phyloP scores from a whole-genome alignment of 306 rosid genomes.

The Mimosa bimucronata region DNA sequence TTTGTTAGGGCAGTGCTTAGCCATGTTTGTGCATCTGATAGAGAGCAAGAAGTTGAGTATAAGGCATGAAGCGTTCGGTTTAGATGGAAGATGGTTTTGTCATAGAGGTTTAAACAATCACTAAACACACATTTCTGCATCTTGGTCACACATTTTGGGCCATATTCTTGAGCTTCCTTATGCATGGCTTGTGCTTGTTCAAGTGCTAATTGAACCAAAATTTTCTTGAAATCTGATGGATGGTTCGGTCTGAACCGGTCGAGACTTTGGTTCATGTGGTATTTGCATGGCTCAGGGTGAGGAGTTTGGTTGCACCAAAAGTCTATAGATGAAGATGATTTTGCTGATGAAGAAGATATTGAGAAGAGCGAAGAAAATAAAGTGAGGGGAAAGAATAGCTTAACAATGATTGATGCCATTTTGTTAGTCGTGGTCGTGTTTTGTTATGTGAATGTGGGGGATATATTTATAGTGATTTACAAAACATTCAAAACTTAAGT shows the following conservation, averaged over 20 bases:
- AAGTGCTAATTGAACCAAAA: too few relatives aligned
- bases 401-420: conserved; percentile 40
- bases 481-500: neutral
- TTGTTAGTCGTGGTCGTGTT: conserved; percentile 29
- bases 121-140: conserved; percentile 47
- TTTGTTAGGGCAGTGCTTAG: conserved; percentile 82
- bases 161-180: conserved; percentile 22
- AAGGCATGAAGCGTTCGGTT: too few relatives aligned
- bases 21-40: too few relatives aligned
- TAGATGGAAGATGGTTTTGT: too few relatives aligned
- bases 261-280: conserved; percentile 42
- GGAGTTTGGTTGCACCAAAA: conserved; percentile 85
- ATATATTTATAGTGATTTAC: neutral
- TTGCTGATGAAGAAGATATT: conserved; percentile 11
- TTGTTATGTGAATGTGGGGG: neutral
- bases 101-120: conserved; percentile 72
- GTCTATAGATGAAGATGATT: conserved; percentile 37
- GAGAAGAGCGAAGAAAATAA: conserved; percentile 45
- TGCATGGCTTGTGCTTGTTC: conserved; percentile 48
- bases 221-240: conserved; percentile 54
- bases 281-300: conserved; percentile 65
- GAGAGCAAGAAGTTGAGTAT: too few relatives aligned
- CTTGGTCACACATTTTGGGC: conserved; percentile 28
- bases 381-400: conserved; percentile 30
- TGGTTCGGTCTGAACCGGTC: conserved; percentile 42